Percentiles rank a stretch among this genome's conserved stretches.
Conservation (phyloP, 2,329 filamentous ascomycete species). For the Cladophialophora immunda region DNA sequence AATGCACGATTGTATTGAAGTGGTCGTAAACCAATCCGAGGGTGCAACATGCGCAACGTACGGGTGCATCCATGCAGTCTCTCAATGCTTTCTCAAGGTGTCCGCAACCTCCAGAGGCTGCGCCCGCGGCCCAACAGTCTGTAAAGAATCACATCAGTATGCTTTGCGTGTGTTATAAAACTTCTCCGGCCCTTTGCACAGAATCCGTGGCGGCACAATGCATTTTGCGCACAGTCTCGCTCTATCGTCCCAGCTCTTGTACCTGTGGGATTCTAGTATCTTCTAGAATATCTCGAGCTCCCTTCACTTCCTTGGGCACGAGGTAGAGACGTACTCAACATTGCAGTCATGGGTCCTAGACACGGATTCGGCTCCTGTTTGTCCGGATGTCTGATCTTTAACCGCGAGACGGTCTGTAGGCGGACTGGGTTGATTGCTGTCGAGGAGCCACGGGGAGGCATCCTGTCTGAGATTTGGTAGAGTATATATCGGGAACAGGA, state of each 20-base stretch:
- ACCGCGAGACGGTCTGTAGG: constrained; percentile 59
- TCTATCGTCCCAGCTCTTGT: constrained; percentile 1
- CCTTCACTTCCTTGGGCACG: neutral
- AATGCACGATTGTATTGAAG: constrained; percentile 18
- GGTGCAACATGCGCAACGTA: constrained; percentile 53
- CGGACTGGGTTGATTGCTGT: constrained; percentile 56
- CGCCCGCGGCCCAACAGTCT: constrained; percentile 55
- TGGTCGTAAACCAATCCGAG: constrained; percentile 10
- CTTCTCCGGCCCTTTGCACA: neutral
- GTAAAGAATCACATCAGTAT: constrained; percentile 23
- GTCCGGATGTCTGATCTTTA: constrained; percentile 72
- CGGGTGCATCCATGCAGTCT: constrained; percentile 81
- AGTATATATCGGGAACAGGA: neutral
- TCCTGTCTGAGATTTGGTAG: constrained; percentile 39
- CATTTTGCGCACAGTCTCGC: neutral
- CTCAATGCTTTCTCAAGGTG: constrained; percentile 68
- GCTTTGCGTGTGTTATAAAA: constrained; percentile 1
- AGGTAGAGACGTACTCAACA: constrained; percentile 64
- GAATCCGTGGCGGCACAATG: neutral
- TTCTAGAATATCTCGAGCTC: neutral
- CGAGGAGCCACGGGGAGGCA: constrained; percentile 55
- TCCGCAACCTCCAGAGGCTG: constrained; percentile 64
- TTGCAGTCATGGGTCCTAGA: constrained; percentile 70
- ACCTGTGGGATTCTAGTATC: neutral
- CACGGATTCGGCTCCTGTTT: constrained; percentile 70